Base-by-base conservation (phyloP, 2,329 filamentous ascomycete species). In the Cladosporium oxysporum region DNA sequence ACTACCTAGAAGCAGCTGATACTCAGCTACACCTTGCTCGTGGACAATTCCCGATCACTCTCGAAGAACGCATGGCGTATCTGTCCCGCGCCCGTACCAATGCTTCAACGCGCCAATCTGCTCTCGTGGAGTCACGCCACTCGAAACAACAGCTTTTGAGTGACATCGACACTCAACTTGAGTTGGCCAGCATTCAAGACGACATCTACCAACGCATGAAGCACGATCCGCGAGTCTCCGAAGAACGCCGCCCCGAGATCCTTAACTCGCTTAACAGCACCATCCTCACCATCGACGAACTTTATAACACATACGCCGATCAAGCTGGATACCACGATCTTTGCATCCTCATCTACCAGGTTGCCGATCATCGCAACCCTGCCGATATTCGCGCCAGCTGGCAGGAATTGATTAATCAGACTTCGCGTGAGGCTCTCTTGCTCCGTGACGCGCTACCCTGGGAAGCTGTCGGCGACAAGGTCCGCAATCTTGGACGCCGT, bases 261-360 rank as follows among this genome's bases (percentile, higher is more conserved):
- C 79, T 91, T 66, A 77, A 83, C 53, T 31, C 64, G 5, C 85
- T 97, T 44, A 89, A 96, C 76, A 91, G 91, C n/a, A 85, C 87
- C 58, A 90, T 98, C 58, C 84, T 91, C 71, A 84, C 87, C 66
- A 83, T 98, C 41, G 91, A 89, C 69, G 87, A 96, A 88, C 87
- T 99, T n/a, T 99, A 92, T 81, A 96, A 98, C 76, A 83, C 88
- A 69, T 99, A 93, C 73, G 92, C 93, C 64, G 93, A 97, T 75
- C 90, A 92, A 74, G 95, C 92, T 2, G 90, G 88, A 59, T 99
- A 99, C 83, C 94, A 93, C 79, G 95, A 98, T 76, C 86, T 99
- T 60, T 97, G 92, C 76, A 86, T 99, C 10, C 84, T 94, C 67
- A 97, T 99, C 74, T 98, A 93, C 82, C 90, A 96, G 77, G 87